Base-by-base conservation (phyloP, 1,284 basidiomycete genomes). In the Phylloporus gajari region DNA sequence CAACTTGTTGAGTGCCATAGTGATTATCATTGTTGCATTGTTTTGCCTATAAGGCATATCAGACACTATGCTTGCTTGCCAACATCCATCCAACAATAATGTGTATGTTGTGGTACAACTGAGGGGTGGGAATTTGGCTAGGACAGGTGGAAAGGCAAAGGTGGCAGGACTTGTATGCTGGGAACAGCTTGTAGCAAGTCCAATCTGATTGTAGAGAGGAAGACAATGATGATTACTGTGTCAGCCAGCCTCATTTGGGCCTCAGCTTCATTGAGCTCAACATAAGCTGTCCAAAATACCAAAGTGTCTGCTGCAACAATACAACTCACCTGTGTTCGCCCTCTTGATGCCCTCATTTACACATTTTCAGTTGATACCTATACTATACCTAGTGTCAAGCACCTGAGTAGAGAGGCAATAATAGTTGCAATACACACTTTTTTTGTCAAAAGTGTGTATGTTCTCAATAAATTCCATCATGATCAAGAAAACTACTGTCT, bases 121-220 rank as follows among this genome's bases (percentile, higher is more conserved):
- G 86, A 87, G 0, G 89, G 90, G 30, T 86, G 91, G 68, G 90
- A 93, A 63, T 94, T 94, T 77, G 91, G 94, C 79, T 88, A 90
- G 77, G 93, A 94, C 77, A 91, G 88, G 82, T 94, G 4, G 93
- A 93, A 35, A 91, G 90, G 13, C 88, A 89, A 80, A 86, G 93
- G 67, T 84, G 94, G 68, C 82, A 93, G 70, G 93, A 91, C 75
- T 95, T 94, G 86, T 95, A 95, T 83, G 93, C 93, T 5, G 94
- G 94, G 83, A 94, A 95, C 80, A 92, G 91, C 73, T 81, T 95
- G 80, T 84, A 91, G 48, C 91, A 91, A 5, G 90, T 81, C 76
- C 84, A 87, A 74, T 79, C 82, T 9, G 70, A 78, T 44, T 77
- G 73, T 59, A 69, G 70, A 27, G 82, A 77, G 58, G 75, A 79